Conservation (phyloP, 2,329 filamentous ascomycete genomes). For the Fusarium guadeloupense region DNA sequence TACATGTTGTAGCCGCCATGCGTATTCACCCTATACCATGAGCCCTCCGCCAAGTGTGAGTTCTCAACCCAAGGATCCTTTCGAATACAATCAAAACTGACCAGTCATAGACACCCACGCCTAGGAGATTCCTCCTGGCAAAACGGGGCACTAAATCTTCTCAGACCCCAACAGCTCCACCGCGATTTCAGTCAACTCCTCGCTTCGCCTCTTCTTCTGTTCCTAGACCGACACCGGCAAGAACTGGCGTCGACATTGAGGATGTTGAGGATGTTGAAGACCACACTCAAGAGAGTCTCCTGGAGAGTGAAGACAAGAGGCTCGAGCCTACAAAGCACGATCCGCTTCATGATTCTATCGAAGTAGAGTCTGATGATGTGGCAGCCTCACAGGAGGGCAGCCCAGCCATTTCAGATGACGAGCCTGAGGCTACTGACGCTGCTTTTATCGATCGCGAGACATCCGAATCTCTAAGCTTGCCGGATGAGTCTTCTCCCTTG, state of each 20-base stretch:
- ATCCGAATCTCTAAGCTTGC: background rate
- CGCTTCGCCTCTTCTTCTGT: conserved; percentile 50
- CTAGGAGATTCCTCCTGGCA: conserved; percentile 51
- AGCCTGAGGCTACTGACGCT: background rate
- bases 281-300: conserved; percentile 11
- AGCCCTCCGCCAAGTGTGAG: conserved; percentile 43
- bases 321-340: conserved; percentile 11
- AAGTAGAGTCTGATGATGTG: conserved; percentile 42
- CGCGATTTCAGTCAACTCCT: conserved; percentile 52
- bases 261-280: conserved; percentile 47
- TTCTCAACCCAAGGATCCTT: background rate
- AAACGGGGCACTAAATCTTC: conserved; percentile 48
- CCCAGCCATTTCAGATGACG: conserved; percentile 5
- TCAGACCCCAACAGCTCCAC: conserved; percentile 44
- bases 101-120: conserved; percentile 50
- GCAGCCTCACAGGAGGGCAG: conserved; percentile 24
- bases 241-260: conserved; percentile 43
- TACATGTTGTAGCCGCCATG: conserved; percentile 22
- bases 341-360: conserved; percentile 41
- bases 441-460: conserved; percentile 16
- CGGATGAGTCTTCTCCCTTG: conserved; percentile 11
- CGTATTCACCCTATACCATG: conserved; percentile 34
- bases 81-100: background rate
- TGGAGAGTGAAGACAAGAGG: conserved; percentile 4
- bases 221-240: conserved; percentile 43